phyloP scores from a whole-genome alignment of 129 eudicot species.

The Helianthus tuberosus region DNA sequence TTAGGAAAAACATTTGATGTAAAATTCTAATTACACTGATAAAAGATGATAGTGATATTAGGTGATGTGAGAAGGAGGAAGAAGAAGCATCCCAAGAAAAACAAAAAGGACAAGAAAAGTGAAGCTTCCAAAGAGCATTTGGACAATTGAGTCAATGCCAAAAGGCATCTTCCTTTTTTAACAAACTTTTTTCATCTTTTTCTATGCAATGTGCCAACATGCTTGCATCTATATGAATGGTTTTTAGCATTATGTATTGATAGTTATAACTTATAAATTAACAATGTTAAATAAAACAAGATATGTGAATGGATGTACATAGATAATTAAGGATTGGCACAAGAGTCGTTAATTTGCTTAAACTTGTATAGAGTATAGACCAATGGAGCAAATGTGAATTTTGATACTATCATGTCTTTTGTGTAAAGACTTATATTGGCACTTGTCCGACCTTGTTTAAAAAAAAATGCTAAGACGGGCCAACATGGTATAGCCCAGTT shows the following conservation, averaged over 20 bases:
- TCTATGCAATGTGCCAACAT: constrained; percentile 3
- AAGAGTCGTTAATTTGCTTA: background rate
- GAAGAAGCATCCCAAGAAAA: constrained; percentile 33
- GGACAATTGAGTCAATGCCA: constrained; percentile 44
- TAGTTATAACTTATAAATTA: background rate
- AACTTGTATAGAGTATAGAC: background rate
- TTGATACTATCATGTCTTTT: background rate
- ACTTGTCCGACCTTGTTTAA: background rate
- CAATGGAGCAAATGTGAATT: background rate
- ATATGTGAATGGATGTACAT: background rate
- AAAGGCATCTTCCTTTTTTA: constrained; percentile 36
- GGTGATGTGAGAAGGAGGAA: constrained; percentile 3
- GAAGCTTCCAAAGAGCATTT: constrained; percentile 40
- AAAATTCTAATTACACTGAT: background rate
- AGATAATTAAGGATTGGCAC: background rate
- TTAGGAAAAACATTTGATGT: background rate
- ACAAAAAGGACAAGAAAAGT: constrained; percentile 31
- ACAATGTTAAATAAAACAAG: background rate
- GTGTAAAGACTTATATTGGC: background rate
- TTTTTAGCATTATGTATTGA: background rate
- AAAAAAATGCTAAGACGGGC: background rate
- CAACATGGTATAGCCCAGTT: too few relatives aligned
- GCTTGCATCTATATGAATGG: background rate
- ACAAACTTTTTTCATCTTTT: background rate
- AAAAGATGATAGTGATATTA: constrained; percentile 5